These are phyloP conservation scores for Zangia roseola DNA, from an alignment of 768 basidiomycete genomes.

Conservation along the genomic window DNA sequence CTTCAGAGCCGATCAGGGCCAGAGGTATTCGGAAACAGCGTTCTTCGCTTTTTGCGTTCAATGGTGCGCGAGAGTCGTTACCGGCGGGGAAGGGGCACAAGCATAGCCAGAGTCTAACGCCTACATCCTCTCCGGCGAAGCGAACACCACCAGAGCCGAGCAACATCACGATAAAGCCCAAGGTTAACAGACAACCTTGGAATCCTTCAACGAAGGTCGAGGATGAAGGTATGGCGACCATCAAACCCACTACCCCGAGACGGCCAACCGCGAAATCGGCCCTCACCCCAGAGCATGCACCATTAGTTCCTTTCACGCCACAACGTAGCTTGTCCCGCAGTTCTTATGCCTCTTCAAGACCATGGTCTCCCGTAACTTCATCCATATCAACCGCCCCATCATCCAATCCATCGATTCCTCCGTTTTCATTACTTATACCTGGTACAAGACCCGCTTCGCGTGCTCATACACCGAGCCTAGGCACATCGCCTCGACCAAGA, in stretches of 20 bases:
- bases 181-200: conserved; percentile 56
- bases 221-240: conserved; percentile 44
- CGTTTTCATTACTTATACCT: conserved; percentile 26
- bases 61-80: conserved; percentile 41
- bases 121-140: conserved; percentile 55
- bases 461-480: conserved; percentile 51
- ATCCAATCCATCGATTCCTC: conserved; percentile 38
- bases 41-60: conserved; percentile 59
- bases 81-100: conserved; percentile 66
- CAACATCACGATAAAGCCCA: conserved; percentile 41
- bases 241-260: conserved; percentile 51
- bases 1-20: conserved; percentile 51
- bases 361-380: conserved; percentile 76
- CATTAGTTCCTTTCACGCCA: conserved; percentile 49
- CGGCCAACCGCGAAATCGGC: conserved; percentile 49
- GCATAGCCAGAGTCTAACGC: conserved; percentile 68
- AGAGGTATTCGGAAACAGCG: conserved; percentile 50
- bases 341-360: conserved; percentile 75
- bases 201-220: conserved; percentile 81
- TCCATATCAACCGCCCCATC: conserved; percentile 70
- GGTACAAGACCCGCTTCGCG: conserved; percentile 49
- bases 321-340: conserved; percentile 68
- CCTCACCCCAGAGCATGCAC: conserved; percentile 40
- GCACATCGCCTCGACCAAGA: conserved; percentile 60
- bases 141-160: conserved; percentile 35